These are phyloP conservation scores for Lodderomyces parapsilosis DNA, from an alignment of 1,139 yeast species.

Conservation along the genomic window DNA sequence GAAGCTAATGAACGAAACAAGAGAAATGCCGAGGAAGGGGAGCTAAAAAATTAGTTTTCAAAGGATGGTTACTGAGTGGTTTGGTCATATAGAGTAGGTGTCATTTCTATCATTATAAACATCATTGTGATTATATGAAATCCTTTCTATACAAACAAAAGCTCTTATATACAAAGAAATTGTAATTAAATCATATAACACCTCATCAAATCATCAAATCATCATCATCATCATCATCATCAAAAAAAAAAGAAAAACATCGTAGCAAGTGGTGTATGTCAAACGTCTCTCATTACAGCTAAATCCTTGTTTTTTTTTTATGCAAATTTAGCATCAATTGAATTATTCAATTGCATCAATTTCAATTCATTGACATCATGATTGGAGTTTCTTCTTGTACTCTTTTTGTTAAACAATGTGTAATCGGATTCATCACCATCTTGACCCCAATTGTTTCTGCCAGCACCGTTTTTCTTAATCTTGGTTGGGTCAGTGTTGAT, in stretches of 20 bases:
- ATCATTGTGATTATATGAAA: not conserved
- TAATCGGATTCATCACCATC: constrained; percentile 63
- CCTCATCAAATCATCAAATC: not conserved
- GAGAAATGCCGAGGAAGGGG: too few species aligned
- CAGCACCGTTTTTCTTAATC: constrained; percentile 83
- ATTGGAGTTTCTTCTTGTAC: constrained; percentile 42
- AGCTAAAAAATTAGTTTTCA: too few species aligned
- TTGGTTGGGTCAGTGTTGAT: constrained; percentile 67
- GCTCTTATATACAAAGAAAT: not conserved
- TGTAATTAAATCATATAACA: not conserved
- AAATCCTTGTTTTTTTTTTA: not conserved
- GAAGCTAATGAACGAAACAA: constrained; percentile 18
- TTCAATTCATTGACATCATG: constrained; percentile 33
- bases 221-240: not conserved
- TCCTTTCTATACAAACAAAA: not conserved
- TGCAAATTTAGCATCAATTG: constrained; percentile 19
- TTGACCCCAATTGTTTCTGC: constrained; percentile 74
- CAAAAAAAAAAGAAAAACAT: too few species aligned
- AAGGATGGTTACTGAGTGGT: too few species aligned
- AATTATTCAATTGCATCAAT: constrained; percentile 23
- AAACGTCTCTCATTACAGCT: too few species aligned
- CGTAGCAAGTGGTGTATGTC: constrained; percentile 10
- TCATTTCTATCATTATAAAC: not conserved
- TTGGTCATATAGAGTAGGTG: too few species aligned
- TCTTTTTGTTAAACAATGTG: constrained; percentile 27